phyloP scores from a whole-genome alignment of 192 early-diverging fungal species.

The Phlyctochytrium planicorne region DNA sequence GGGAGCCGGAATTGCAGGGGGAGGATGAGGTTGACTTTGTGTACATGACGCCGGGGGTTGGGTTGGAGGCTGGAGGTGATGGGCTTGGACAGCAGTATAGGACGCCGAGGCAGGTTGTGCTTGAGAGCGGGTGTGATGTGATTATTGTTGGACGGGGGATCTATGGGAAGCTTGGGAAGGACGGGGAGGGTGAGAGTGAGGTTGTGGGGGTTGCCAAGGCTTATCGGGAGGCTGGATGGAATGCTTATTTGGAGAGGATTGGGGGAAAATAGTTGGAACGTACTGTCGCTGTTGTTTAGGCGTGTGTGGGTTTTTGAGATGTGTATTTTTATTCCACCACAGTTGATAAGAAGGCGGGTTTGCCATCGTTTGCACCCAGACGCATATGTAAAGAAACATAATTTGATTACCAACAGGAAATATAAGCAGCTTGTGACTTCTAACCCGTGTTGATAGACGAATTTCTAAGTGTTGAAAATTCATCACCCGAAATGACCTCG shows the following conservation, averaged over 20 bases:
- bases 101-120: slow-evolving; percentile 83
- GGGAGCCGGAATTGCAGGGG: slow-evolving; percentile 34
- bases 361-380: too few species aligned
- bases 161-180: slow-evolving; percentile 57
- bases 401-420: too few species aligned
- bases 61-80: slow-evolving; percentile 79
- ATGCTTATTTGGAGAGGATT: slow-evolving; percentile 81
- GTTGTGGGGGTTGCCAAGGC: slow-evolving; percentile 57
- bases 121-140: slow-evolving; percentile 84
- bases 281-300: too few species aligned
- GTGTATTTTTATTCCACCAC: too few species aligned
- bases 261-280: too few species aligned
- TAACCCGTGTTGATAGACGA: too few species aligned
- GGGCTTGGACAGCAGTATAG: slow-evolving; percentile 94
- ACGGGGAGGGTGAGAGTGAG: slow-evolving; percentile 51
- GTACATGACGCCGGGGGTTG: slow-evolving; percentile 94
- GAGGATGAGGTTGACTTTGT: slow-evolving; percentile 93
- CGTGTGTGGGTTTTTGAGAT: too few species aligned
- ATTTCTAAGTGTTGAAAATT: too few species aligned
- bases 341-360: too few species aligned
- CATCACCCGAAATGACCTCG: too few species aligned
- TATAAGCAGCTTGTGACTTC: too few species aligned
- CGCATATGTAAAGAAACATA: too few species aligned
- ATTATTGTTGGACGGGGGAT: slow-evolving; percentile 99
- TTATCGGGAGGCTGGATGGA: slow-evolving; percentile 95